Evolutionary conservation across 2,329 filamentous ascomycete genomes (phyloP).

Genomic region (Clonostachys rosea): DNA sequence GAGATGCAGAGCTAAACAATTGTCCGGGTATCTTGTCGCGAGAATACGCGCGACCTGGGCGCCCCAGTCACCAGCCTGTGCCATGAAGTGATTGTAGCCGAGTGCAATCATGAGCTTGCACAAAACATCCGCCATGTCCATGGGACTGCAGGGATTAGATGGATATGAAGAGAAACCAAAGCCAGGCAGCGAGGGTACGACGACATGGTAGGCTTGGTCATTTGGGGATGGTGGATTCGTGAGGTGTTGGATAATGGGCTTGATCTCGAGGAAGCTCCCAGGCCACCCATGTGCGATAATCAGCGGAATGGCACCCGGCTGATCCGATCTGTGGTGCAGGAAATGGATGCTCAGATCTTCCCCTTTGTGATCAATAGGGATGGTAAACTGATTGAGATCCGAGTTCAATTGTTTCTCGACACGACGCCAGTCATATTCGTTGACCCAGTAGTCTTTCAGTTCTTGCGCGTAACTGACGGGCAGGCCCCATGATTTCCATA

Average conservation of each 20-base stretch:
- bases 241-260: constrained; percentile 24
- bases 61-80: constrained; percentile 2
- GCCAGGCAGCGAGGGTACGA: constrained; percentile 36
- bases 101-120: constrained; percentile 8
- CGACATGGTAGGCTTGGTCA: constrained; percentile 35
- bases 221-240: constrained; percentile 13
- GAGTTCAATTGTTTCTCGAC: not conserved
- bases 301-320: constrained; percentile 26
- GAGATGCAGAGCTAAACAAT: not conserved
- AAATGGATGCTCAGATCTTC: constrained; percentile 1
- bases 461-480: too few species aligned
- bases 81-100: constrained; percentile 8
- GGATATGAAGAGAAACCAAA: constrained; percentile 32
- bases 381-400: too few species aligned
- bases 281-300: constrained; percentile 38
- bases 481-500: too few species aligned
- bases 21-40: not conserved
- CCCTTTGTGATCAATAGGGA: too few species aligned
- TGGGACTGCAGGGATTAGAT: constrained; percentile 3
- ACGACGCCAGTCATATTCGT: not conserved
- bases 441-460: not conserved
- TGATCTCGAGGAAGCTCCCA: constrained; percentile 30
- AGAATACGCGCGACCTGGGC: not conserved
- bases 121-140: constrained; percentile 5
- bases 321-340: constrained; percentile 1